Conservation (phyloP, 2,329 filamentous ascomycete genomes). For the Xylariaceae sp. region DNA sequence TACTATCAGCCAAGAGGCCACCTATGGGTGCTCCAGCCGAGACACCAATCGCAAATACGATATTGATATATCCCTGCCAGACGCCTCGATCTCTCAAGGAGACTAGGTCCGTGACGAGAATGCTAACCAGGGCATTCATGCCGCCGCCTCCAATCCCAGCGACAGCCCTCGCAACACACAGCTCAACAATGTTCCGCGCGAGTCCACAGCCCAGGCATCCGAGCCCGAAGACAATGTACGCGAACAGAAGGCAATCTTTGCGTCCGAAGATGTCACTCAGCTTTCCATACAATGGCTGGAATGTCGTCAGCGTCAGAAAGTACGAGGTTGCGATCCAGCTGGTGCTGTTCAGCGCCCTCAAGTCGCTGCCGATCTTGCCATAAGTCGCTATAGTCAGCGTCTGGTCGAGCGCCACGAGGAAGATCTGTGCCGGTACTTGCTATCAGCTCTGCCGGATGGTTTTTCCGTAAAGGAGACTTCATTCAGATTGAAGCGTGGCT, state of each 20-base stretch:
- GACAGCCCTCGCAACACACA: constrained; percentile 46
- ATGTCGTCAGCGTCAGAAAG: constrained; percentile 45
- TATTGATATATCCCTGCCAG: constrained; percentile 46
- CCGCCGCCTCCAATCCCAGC: constrained; percentile 50
- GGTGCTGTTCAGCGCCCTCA: constrained; percentile 75
- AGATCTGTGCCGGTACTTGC: constrained; percentile 57
- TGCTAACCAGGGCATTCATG: constrained; percentile 49
- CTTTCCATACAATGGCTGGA: constrained; percentile 56
- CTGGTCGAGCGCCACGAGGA: constrained; percentile 76
- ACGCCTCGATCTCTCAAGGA: constrained; percentile 53
- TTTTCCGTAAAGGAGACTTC: background rate
- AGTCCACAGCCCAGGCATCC: constrained; percentile 55
- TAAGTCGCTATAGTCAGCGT: constrained; percentile 81
- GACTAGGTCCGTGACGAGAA: constrained; percentile 58
- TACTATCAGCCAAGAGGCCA: constrained; percentile 36
- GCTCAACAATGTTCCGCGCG: constrained; percentile 45
- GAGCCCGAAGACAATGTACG: constrained; percentile 53
- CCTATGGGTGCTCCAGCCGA: constrained; percentile 43
- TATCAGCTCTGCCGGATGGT: background rate
- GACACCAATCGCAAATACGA: constrained; percentile 43
- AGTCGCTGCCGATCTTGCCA: constrained; percentile 75
- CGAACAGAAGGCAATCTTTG: constrained; percentile 45
- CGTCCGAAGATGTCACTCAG: constrained; percentile 56
- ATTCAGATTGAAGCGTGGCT: background rate
- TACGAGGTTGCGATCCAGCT: constrained; percentile 49